Conservation (phyloP, 2,329 filamentous ascomycete genomes). For the Hypoxylon sp. region DNA sequence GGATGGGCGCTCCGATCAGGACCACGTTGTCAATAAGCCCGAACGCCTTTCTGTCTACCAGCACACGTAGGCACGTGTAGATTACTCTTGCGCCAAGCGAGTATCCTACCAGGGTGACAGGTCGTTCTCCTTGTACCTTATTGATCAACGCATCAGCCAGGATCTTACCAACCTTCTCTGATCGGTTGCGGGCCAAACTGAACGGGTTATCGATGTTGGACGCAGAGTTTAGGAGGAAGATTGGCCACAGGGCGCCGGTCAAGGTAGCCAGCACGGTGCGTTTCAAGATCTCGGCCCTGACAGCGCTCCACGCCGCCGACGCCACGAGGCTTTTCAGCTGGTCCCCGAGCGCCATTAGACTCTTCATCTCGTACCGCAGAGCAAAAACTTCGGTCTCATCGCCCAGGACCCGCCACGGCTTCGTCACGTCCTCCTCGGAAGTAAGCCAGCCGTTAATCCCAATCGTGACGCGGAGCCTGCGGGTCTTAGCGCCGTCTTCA, state of each 20-base stretch:
- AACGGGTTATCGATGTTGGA: slow-evolving; percentile 86
- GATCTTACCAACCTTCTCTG: slow-evolving; percentile 84
- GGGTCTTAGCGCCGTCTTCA: slow-evolving; percentile 46
- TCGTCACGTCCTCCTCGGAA: slow-evolving; percentile 79
- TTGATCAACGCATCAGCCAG: slow-evolving; percentile 78
- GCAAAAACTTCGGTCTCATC: slow-evolving; percentile 85
- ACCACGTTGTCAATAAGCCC: slow-evolving; percentile 75
- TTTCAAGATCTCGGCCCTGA: slow-evolving; percentile 82
- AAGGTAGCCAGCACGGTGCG: slow-evolving; percentile 78
- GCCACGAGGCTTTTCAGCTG: slow-evolving; percentile 79
- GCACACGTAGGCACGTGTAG: slow-evolving; percentile 74
- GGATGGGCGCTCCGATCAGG: slow-evolving; percentile 84
- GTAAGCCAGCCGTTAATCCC: slow-evolving; percentile 91
- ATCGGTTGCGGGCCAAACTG: slow-evolving; percentile 79
- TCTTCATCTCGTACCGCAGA: slow-evolving; percentile 84
- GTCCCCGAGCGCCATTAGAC: slow-evolving; percentile 81
- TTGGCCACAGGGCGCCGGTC: slow-evolving; percentile 78
- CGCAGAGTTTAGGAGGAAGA: slow-evolving; percentile 76
- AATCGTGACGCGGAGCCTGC: slow-evolving; percentile 82
- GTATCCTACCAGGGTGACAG: slow-evolving; percentile 77
- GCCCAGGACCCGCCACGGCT: slow-evolving; percentile 83
- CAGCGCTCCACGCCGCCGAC: slow-evolving; percentile 80
- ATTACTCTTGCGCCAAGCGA: slow-evolving; percentile 78
- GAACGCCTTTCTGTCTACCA: slow-evolving; percentile 77
- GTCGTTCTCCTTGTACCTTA: slow-evolving; percentile 76